Percentiles rank a stretch among this genome's conserved stretches.
Conservation (phyloP, 2,329 filamentous ascomycete species). For the Escovopsis sp. region DNA sequence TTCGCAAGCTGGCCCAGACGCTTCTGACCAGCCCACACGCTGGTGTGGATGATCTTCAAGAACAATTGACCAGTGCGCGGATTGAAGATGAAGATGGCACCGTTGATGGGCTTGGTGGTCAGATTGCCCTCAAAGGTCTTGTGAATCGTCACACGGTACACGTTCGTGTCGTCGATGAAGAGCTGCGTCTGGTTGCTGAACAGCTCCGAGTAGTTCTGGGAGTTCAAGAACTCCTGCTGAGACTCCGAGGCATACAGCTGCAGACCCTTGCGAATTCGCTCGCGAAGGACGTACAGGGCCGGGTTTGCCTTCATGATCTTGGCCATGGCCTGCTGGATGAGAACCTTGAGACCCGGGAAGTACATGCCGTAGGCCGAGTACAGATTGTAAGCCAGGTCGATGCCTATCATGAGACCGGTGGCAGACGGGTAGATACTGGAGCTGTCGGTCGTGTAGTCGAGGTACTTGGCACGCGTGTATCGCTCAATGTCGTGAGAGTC, state of each 20-base stretch:
- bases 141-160: constrained; percentile 98
- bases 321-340: constrained; percentile 95
- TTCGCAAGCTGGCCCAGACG: constrained; percentile 96
- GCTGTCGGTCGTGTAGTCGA: constrained; percentile 97
- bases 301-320: constrained; percentile 99
- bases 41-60: constrained; percentile 98
- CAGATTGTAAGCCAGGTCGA: constrained; percentile 94
- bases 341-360: constrained; percentile 90
- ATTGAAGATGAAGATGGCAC: constrained; percentile 99
- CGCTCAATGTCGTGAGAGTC: constrained; percentile 98
- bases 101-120: constrained; percentile 98
- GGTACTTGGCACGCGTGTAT: constrained; percentile 93
- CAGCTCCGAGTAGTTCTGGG: constrained; percentile 96
- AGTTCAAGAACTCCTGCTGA: constrained; percentile 98
- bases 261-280: constrained; percentile 95
- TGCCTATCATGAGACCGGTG: constrained; percentile 92
- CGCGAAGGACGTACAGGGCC: constrained; percentile 84
- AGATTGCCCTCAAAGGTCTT: constrained; percentile 99
- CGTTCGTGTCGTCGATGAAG: constrained; percentile 98
- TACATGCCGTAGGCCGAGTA: constrained; percentile 98
- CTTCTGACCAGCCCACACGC: constrained; percentile 97
- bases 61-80: constrained; percentile 95
- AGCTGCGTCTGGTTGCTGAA: constrained; percentile 99
- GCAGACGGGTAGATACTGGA: constrained; percentile 97
- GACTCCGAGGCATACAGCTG: constrained; percentile 97